These are phyloP conservation scores for Margaritispora aquatica DNA, from an alignment of 495 filamentous ascomycete species.

Conservation along the genomic window DNA sequence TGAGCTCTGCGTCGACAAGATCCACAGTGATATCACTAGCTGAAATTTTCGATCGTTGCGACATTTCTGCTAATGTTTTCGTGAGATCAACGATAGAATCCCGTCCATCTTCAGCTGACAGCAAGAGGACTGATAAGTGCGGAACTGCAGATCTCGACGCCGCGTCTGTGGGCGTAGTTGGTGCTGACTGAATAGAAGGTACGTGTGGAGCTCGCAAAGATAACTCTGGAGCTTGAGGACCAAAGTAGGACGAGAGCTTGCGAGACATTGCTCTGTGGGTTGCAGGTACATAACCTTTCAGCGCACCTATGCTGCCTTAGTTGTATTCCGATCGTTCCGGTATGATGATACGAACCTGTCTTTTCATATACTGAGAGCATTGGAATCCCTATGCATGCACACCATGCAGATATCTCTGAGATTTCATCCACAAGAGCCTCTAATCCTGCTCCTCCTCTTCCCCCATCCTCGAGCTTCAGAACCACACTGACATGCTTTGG, in stretches of 20 bases:
- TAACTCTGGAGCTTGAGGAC: conserved; percentile 58
- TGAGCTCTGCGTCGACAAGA: conserved; percentile 84
- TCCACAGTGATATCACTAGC: conserved; percentile 74
- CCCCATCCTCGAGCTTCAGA: conserved; percentile 65
- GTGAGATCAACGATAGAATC: conserved; percentile 93
- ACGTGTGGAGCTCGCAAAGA: conserved; percentile 72
- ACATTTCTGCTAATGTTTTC: conserved; percentile 90
- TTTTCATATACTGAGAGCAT: conserved; percentile 85
- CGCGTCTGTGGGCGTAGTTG: conserved; percentile 22
- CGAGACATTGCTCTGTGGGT: conserved; percentile 65
- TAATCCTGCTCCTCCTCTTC: conserved; percentile 57
- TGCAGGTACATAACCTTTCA: conserved; percentile 77
- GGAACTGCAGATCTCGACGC: conserved; percentile 16
- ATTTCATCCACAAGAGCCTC: conserved; percentile 84
- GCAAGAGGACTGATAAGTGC: conserved; percentile 75
- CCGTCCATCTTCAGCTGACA: conserved; percentile 82
- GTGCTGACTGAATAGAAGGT: conserved; percentile 42
- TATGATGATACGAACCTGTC: conserved; percentile 53
- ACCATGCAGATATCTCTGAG: conserved; percentile 87
- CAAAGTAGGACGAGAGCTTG: conserved; percentile 81
- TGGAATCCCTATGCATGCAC: conserved; percentile 76
- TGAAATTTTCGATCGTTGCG: conserved; percentile 76
- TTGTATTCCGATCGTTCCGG: background rate
- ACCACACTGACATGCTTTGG: conserved; percentile 87
- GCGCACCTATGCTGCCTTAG: conserved; percentile 50